Percentiles rank a stretch among this genome's conserved stretches.
Conservation (phyloP, 202 grass and related monocot genomes). For the Carex arenaria region DNA sequence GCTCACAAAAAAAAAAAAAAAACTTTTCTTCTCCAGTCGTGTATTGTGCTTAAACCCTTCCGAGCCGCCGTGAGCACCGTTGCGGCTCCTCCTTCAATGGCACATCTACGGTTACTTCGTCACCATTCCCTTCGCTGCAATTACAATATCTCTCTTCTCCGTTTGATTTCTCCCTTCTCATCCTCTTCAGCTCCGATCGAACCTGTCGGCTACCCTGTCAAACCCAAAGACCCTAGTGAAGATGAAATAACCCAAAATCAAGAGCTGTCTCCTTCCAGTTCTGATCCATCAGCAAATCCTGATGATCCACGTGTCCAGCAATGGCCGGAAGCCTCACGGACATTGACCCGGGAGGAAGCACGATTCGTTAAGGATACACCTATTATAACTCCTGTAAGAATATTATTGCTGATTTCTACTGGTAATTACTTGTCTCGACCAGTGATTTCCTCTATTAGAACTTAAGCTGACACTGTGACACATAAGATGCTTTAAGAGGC, state of each 20-base stretch:
- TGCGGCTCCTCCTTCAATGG: constrained; percentile 37
- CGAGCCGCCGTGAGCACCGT: not conserved
- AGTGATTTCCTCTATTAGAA: not conserved
- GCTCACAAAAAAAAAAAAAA: too few relatives aligned
- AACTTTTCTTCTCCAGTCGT: not conserved
- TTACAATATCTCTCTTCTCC: constrained; percentile 22
- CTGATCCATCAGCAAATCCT: not conserved
- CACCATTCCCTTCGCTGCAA: constrained; percentile 21
- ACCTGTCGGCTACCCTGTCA: constrained; percentile 68
- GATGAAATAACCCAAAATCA: constrained; percentile 1
- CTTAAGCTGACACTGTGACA: not conserved
- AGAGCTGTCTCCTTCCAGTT: not conserved
- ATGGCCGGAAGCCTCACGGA: constrained; percentile 2
- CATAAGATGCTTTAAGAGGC: not conserved
- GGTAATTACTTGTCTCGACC: not conserved
- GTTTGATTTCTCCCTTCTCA: constrained; percentile 25
- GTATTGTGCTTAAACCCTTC: constrained; percentile 5
- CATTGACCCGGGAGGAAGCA: constrained; percentile 60
- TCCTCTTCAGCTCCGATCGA: constrained; percentile 38
- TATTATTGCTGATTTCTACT: not conserved
- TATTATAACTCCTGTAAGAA: constrained; percentile 39
- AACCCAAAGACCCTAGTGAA: constrained; percentile 35
- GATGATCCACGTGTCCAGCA: constrained; percentile 10
- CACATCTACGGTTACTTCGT: constrained; percentile 56
- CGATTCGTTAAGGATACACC: constrained; percentile 74